Evolutionary conservation across 345 rosid genomes (phyloP), one percentile per base, ranked within the genome.

Genomic region (Populus tremula): DNA sequence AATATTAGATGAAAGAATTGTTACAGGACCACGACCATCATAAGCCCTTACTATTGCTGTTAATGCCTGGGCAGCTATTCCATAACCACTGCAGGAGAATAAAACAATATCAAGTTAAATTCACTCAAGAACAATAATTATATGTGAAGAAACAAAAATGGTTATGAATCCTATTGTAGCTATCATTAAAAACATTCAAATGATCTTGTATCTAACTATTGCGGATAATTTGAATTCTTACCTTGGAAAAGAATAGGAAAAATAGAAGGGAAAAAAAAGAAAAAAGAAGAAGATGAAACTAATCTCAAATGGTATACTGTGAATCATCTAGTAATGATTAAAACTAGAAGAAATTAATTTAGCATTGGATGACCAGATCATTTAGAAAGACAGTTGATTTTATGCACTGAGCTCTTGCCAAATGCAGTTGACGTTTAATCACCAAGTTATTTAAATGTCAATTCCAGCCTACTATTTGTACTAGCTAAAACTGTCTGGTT

Each of bases 11-110:
- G 95, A 85, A 67, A 96, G 97, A 86, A 71, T 83, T 9, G 99
- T 96, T 61, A 78, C 74, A 59, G 93, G 91, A 63, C 99, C 98
- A 72, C 99, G 97, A 50, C 99, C 97, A 83, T 96, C 99, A 81
- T 92, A 87, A 65, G 96, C 99, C 89, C 89, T 90, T 59, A 96
- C 78, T 71, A 93, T 86, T 35, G 98, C 98, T 39, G 96, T 92
- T 69, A 93, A 86, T 75, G 98, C 98, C 82, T 87, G 97, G 64
- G 98, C 97, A 82, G 99, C 88, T 79, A 96, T 96, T 75, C 99
- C 98, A 85, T 93, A 96, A 71, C 94, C 91, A 88, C 93, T 89
- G 89, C 84, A 85, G 35, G n/a, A 16, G 70, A 71, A 54, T 20
- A 70, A 76, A 49, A 53, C 68, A 74, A 68, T 38, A 33, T 67